These are phyloP conservation scores for Aspergillus sp. DNA, from an alignment of 2,329 filamentous ascomycete species.

Conservation along the genomic window DNA sequence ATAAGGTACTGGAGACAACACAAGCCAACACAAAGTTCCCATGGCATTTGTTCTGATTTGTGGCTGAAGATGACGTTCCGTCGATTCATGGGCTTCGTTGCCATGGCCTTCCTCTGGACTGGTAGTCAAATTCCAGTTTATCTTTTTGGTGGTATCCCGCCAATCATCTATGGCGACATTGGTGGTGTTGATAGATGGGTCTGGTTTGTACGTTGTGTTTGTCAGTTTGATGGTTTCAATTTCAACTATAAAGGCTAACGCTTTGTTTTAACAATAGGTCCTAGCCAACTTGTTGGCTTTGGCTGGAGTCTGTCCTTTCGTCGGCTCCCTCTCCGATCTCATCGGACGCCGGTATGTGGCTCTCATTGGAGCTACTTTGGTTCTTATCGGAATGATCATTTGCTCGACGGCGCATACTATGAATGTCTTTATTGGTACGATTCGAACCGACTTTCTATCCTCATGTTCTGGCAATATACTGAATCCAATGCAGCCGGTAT, in stretches of 20 bases:
- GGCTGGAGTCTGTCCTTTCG: slow-evolving; percentile 61
- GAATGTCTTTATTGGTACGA: slow-evolving; percentile 60
- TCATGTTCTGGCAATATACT: background rate
- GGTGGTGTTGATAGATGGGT: slow-evolving; percentile 61
- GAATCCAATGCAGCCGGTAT: slow-evolving; percentile 45
- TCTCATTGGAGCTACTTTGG: slow-evolving; percentile 52
- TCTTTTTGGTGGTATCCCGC: slow-evolving; percentile 52
- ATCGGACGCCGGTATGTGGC: slow-evolving; percentile 63
- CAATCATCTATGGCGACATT: slow-evolving; percentile 60
- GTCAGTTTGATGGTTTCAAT: background rate
- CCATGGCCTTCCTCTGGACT: slow-evolving; percentile 63
- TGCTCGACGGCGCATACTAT: slow-evolving; percentile 58
- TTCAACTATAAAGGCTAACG: background rate
- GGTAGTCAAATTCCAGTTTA: slow-evolving; percentile 61
- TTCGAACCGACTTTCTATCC: slow-evolving; percentile 11
- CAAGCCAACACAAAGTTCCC: too few species aligned
- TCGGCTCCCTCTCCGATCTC: slow-evolving; percentile 65
- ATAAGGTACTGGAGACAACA: slow-evolving; percentile 29
- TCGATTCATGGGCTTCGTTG: slow-evolving; percentile 55
- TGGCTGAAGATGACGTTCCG: slow-evolving; percentile 47
- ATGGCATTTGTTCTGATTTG: too few species aligned
- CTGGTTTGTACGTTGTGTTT: slow-evolving; percentile 52
- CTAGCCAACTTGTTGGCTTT: slow-evolving; percentile 55
- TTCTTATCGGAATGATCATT: slow-evolving; percentile 62
- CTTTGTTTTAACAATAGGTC: slow-evolving; percentile 31